phyloP scores from a whole-genome alignment of 441 rosid species.

The Codiaeum variegatum region DNA sequence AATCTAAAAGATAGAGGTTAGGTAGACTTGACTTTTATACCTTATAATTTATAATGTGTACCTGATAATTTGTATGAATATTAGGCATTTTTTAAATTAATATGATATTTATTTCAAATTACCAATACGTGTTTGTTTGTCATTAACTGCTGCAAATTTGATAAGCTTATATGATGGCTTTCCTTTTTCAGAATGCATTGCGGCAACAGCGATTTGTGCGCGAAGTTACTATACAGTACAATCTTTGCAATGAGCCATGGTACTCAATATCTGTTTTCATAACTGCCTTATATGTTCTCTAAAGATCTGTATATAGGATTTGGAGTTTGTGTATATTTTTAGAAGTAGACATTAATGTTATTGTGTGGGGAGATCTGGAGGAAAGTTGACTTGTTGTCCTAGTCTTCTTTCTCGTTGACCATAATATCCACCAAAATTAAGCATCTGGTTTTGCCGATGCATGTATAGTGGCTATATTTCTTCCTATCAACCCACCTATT shows the following conservation, averaged over 20 bases:
- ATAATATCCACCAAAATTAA: not conserved
- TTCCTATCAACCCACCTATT: not conserved
- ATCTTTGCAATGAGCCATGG: conserved; percentile 99
- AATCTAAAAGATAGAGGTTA: not conserved
- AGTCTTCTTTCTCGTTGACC: not conserved
- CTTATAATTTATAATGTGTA: not conserved
- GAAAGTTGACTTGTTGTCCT: not conserved
- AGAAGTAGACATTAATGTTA: conserved; percentile 9
- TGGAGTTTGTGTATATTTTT: conserved; percentile 14
- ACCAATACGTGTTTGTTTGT: not conserved
- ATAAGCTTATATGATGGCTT: conserved; percentile 22
- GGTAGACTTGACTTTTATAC: not conserved
- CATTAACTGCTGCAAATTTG: not conserved
- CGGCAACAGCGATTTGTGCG: conserved; percentile 96
- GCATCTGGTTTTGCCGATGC: not conserved
- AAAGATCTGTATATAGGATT: conserved; percentile 6
- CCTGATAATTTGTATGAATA: not conserved
- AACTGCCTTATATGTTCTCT: not conserved
- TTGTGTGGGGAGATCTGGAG: not conserved
- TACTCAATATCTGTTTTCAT: conserved; percentile 32
- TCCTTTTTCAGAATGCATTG: conserved; percentile 72
- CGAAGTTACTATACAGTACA: conserved; percentile 97
- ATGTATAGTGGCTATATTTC: not conserved
- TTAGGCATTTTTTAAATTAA: not conserved
- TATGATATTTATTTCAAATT: not conserved